Evolutionary conservation across 2,329 filamentous ascomycete genomes (phyloP).

Genomic region (Helminthosporium solani): DNA sequence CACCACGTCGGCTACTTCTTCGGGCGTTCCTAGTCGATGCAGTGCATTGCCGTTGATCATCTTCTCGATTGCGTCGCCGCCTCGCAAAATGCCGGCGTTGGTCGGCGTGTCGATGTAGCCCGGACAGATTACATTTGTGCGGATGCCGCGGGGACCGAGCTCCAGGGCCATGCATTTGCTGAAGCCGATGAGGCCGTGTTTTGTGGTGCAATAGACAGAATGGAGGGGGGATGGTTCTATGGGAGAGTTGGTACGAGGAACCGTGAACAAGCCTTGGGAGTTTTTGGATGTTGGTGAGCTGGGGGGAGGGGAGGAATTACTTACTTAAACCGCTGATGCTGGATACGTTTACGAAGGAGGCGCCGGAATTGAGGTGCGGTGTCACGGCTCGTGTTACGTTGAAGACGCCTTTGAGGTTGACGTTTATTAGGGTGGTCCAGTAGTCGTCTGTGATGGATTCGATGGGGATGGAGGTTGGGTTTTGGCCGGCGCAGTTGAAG

Average conservation of each 20-base stretch:
- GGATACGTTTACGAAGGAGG: slow-evolving; percentile 33
- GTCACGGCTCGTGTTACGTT: slow-evolving; percentile 47
- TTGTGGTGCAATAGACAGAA: slow-evolving; percentile 38
- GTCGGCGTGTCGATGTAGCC: slow-evolving; percentile 52
- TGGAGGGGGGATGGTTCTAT: slow-evolving; percentile 28
- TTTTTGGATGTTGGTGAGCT: too few species aligned
- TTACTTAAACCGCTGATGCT: slow-evolving; percentile 29
- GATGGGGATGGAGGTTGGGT: slow-evolving; percentile 47
- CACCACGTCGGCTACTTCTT: slow-evolving; percentile 54
- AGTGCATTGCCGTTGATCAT: slow-evolving; percentile 45
- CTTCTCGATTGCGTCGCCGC: slow-evolving; percentile 46
- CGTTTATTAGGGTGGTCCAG: slow-evolving; percentile 49
- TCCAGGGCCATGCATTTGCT: slow-evolving; percentile 36
- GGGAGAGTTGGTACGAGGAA: too few species aligned
- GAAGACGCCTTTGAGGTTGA: slow-evolving; percentile 50
- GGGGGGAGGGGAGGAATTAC: too few species aligned
- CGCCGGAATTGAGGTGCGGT: slow-evolving; percentile 34
- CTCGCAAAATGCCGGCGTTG: slow-evolving; percentile 53
- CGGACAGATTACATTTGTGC: slow-evolving; percentile 34
- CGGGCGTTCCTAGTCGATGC: slow-evolving; percentile 47
- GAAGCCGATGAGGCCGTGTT: slow-evolving; percentile 39
- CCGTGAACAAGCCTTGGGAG: too few species aligned
- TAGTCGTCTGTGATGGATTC: slow-evolving; percentile 49
- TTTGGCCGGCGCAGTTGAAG: slow-evolving; percentile 52
- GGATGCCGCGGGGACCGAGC: slow-evolving; percentile 31